Base-by-base conservation (phyloP, 345 rosid genomes). In the Boechera stricta region DNA sequence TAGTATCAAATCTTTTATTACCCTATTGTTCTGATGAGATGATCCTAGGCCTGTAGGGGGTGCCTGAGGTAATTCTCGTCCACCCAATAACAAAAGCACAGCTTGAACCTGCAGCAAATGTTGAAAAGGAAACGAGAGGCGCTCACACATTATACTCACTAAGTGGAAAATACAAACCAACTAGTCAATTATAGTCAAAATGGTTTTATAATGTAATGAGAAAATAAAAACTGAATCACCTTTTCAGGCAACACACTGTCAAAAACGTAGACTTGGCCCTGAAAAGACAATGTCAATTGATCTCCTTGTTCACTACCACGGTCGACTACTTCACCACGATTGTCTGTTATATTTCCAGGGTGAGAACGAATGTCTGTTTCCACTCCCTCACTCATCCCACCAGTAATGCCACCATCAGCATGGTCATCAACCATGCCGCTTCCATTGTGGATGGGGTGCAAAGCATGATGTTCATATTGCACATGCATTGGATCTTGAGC, bases 221-320 rank as follows among this genome's bases (percentile, higher is more conserved):
- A 33, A 39, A 54, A 39, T 24, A 45, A 74, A 62, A 58, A 12
- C n/a, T 6, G 39, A 44, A 69, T 41, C 38, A 85, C 95, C 91
- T 88, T 90, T 64, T 85, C 95, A 1, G 92, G 89, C 28, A 86
- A 80, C 41, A 90, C 90, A 5, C 89, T 83, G 44, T 90, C 95
- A 57, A 88, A 90, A 33, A 90, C 92, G 71, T 91, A 91, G 78
- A 91, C 92, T 77, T 89, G 91, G 4, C 91, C 97, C 35, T 89
- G 89, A 69, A 87, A 89, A 67, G 97, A 87, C 79, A 91, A 75
- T 3, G 92, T 89, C 44, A 91, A 83, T 49, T 86, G 94, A 69
- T 85, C 91, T 60, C 87, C 87, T 64, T 73, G 83, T 45, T 83
- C 86, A 71, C 78, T 81, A 66, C 82, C 68, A 26, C 69, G 85